Conservation (phyloP, 2,329 filamentous ascomycete genomes). For the Colletotrichum echinochloae region DNA sequence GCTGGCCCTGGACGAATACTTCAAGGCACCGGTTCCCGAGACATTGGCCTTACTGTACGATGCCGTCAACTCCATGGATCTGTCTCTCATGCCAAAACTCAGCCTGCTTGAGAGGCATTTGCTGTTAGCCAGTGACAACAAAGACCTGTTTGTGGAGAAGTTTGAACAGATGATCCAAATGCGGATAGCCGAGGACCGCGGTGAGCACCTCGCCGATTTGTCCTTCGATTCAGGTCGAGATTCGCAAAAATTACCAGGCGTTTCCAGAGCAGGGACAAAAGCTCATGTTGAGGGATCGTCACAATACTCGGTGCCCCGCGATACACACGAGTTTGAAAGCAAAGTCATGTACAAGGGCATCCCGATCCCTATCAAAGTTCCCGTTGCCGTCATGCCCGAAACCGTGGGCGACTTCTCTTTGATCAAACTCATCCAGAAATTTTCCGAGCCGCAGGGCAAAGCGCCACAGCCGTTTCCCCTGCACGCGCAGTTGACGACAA, state of each 20-base stretch:
- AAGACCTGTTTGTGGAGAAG: constrained; percentile 97
- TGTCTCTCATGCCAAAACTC: constrained; percentile 90
- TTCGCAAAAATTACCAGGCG: constrained; percentile 59
- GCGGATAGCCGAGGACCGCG: constrained; percentile 75
- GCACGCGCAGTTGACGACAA: constrained; percentile 94
- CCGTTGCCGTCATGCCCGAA: constrained; percentile 92
- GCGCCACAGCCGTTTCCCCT: constrained; percentile 85
- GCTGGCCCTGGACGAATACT: constrained; percentile 95
- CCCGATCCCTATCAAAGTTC: constrained; percentile 95
- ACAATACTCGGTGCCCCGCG: constrained; percentile 83
- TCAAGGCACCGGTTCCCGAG: constrained; percentile 88
- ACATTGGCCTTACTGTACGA: constrained; percentile 91
- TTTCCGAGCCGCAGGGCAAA: constrained; percentile 85
- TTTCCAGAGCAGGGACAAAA: constrained; percentile 72
- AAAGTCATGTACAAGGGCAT: constrained; percentile 96
- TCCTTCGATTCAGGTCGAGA: constrained; percentile 61
- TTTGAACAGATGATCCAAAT: constrained; percentile 95
- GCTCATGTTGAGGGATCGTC: constrained; percentile 69
- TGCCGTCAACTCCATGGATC: constrained; percentile 95
- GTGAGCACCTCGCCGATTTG: constrained; percentile 56
- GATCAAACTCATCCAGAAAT: constrained; percentile 96
- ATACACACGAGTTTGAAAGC: constrained; percentile 98
- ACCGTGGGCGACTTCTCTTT: constrained; percentile 98
- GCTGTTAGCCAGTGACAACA: constrained; percentile 89
- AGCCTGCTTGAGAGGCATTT: constrained; percentile 87